phyloP scores from a whole-genome alignment of 257 asterid species.

The Solanum etuberosum region DNA sequence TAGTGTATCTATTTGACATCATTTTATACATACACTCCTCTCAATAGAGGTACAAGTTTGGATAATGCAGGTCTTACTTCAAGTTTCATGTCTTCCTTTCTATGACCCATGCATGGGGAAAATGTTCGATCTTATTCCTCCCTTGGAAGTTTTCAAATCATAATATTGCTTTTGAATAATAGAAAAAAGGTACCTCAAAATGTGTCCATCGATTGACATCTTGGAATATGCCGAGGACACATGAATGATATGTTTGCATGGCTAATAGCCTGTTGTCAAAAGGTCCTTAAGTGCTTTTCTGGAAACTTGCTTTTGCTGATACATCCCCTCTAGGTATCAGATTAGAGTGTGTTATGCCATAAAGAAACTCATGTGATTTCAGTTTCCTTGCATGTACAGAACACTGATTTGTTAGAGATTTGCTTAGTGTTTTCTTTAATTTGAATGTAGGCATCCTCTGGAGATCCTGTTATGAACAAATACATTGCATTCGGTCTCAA shows the following conservation, averaged over 20 bases:
- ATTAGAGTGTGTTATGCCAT: not conserved
- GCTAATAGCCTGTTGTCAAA: not conserved
- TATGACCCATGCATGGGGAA: not conserved
- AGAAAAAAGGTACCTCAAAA: not conserved
- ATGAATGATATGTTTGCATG: not conserved
- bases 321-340: not conserved
- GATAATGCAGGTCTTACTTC: not conserved
- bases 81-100: not conserved
- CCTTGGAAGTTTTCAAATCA: not conserved
- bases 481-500: conserved; percentile 72
- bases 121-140: not conserved
- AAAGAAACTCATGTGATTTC: not conserved
- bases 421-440: not conserved
- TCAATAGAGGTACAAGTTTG: not conserved
- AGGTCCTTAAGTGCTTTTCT: not conserved
- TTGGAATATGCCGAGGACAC: not conserved
- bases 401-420: not conserved
- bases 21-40: not conserved
- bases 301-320: not conserved
- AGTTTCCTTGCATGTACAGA: not conserved
- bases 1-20: not conserved
- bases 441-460: conserved; percentile 42
- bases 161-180: not conserved
- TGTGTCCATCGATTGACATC: not conserved
- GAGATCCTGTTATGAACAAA: conserved; percentile 62